Percentiles rank a stretch among this genome's conserved stretches.
These are phyloP conservation scores for Pyrenophora graminea DNA, from an alignment of 2,329 filamentous ascomycete species.

Conservation along the genomic window DNA sequence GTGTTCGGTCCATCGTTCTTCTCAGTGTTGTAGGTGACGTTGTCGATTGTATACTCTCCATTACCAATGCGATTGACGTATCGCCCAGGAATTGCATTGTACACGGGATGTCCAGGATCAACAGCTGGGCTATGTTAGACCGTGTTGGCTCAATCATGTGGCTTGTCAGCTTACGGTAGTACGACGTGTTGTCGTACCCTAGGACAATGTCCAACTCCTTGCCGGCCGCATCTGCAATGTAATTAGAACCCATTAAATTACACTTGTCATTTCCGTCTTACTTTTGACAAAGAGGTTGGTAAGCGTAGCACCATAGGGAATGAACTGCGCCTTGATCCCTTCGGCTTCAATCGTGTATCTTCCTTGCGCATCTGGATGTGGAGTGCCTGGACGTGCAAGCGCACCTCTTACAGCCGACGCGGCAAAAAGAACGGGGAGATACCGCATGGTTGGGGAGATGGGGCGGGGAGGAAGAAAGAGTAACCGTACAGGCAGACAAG, in stretches of 20 bases:
- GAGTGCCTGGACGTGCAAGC: constrained; percentile 15
- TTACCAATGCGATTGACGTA: constrained; percentile 44
- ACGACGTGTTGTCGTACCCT: constrained; percentile 42
- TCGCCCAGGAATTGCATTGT: constrained; percentile 41
- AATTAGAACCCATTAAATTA: constrained; percentile 9
- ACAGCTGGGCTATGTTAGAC: constrained; percentile 30
- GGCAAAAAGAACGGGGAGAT: constrained; percentile 21
- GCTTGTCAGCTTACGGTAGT: constrained; percentile 33
- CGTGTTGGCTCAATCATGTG: background rate
- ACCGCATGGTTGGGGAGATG: constrained; percentile 25
- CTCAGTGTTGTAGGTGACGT: constrained; percentile 32
- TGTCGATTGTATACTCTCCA: constrained; percentile 36
- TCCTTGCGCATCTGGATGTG: constrained; percentile 31
- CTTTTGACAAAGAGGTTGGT: constrained; percentile 43
- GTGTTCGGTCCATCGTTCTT: constrained; percentile 43
- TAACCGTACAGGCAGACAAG: constrained; percentile 7
- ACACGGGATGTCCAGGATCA: constrained; percentile 42
- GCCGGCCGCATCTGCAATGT: constrained; percentile 32
- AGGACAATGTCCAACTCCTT: constrained; percentile 39
- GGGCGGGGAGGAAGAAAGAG: constrained; percentile 2
- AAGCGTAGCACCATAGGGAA: constrained; percentile 40
- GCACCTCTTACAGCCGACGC: constrained; percentile 19
- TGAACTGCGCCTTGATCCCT: constrained; percentile 43
- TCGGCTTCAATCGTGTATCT: constrained; percentile 38
- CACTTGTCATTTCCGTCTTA: background rate